Evolutionary conservation across 2,329 filamentous ascomycete species (phyloP).

Genomic region (Colletotrichum sp.): DNA sequence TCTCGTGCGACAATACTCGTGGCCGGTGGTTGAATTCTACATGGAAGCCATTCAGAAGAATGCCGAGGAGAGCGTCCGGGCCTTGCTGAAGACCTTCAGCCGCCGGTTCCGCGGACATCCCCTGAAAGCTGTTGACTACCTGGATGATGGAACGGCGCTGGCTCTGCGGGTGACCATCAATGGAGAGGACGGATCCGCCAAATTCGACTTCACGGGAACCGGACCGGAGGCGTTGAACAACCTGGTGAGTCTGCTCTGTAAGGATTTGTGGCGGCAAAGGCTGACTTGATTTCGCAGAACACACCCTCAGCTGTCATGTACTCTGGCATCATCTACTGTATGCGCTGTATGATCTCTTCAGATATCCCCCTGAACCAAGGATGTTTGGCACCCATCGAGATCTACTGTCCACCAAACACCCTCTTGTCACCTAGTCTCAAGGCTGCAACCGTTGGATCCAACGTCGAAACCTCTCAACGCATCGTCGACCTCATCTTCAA

Average conservation of each 20-base stretch:
- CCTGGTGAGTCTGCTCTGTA: slow-evolving; percentile 5
- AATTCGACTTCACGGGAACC: slow-evolving; percentile 55
- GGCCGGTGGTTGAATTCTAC: slow-evolving; percentile 36
- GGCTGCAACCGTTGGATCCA: slow-evolving; percentile 82
- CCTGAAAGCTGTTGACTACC: slow-evolving; percentile 75
- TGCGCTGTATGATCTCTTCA: slow-evolving; percentile 78
- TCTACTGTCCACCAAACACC: slow-evolving; percentile 67
- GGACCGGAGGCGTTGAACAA: slow-evolving; percentile 54
- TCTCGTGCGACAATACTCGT: background rate
- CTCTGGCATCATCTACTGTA: slow-evolving; percentile 32
- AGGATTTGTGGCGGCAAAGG: background rate
- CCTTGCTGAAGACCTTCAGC: slow-evolving; percentile 31
- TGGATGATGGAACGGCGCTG: slow-evolving; percentile 63
- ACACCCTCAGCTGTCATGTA: slow-evolving; percentile 27
- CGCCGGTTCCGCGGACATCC: slow-evolving; percentile 69
- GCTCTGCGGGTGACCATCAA: slow-evolving; percentile 49
- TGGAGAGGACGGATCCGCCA: slow-evolving; percentile 69
- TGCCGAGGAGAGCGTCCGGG: slow-evolving; percentile 3
- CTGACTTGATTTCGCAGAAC: background rate
- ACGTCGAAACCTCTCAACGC: slow-evolving; percentile 79
- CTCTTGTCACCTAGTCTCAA: slow-evolving; percentile 53
- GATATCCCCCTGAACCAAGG: slow-evolving; percentile 89
- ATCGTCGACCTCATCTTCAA: slow-evolving; percentile 86
- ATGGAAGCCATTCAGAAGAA: slow-evolving; percentile 12
- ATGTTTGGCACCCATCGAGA: slow-evolving; percentile 76